Base-by-base conservation (phyloP, 805 yeast species). In the Candida nanaspora region DNA sequence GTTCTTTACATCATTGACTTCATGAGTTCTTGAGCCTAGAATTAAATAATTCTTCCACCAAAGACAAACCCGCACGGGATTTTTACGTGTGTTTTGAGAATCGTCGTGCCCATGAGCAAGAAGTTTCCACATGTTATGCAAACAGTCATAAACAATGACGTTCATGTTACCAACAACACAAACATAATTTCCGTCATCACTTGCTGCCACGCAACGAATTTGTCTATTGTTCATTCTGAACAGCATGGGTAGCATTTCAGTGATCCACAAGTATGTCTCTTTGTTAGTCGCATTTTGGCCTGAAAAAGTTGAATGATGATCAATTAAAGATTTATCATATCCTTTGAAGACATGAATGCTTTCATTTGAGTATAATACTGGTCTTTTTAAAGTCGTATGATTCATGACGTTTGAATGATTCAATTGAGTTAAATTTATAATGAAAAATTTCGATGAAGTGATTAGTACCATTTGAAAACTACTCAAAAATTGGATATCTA, bases 111-210 rank as follows among this genome's bases (percentile, higher is more conserved):
- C 65, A 22, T 55, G 63, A 10, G 55, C 64, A 35, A 74, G 57
- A 39, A 61, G 52, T 46, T 69, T 73, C 80, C 80, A 75, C 28
- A 61, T 59, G n/a, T 69, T 65, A 1, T 66, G 56, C 28, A 55
- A 44, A 11, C 63, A 40, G 37, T 66, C 59, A 47, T 68, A 72
- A 35, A 72, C 61, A 21, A 70, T 54, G 14, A 74, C 62, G 19
- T 78, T 78, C 21, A 56, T 51, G 19, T 63, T 57, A 0, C 80
- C 81, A 6, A 78, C 70, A 15, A 75, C 57, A 19, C 79, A 78
- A 15, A 73, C 59, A 44, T 61, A 62, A 37, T 67, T 53, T 10
- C 80, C 80, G 46, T 73, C 76, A 21, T 63, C 62, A 38, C 74
- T 68, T 16, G 65, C 58, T n/a, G 69, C 53, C 3, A 67, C 61